Evolutionary conservation across 176 grass and related monocot species (phyloP), one percentile per base, ranked within the genome.

Genomic region (Aegilops tauschii): DNA sequence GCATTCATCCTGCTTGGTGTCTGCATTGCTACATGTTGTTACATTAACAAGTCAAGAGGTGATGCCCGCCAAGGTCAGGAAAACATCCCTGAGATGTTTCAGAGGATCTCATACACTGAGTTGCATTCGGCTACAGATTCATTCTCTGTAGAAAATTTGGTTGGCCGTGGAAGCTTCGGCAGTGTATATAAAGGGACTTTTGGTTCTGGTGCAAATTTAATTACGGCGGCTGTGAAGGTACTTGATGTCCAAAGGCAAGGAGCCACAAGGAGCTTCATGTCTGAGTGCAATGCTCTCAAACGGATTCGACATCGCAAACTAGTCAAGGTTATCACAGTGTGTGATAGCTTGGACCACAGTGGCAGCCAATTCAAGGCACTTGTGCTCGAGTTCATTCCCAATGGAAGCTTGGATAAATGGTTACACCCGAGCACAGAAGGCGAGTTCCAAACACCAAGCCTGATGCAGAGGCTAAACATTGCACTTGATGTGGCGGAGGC

Each of bases 121-220:
- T 49, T 74, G 25, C 7, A 49, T 29, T 40, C 16, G 23, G 71
- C 40, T 5, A 74, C 71, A 14, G 40, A 49, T 17, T 74, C 71
- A 28, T 74, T 49, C 1, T 47, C 71, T 74, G 11, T 0, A 1
- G 71, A 74, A 74, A 74, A 49, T 28, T 74, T 74, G 25, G 28
- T 74, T 16, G 71, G 71, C 27, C 40, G 23, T 49, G 71, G 71
- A 74, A 74, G 71, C 71, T 74, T 74, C 5, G 71, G 71, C 16
- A 74, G 71, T 21, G 71, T 49, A 29, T 74, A 74, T 49, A 74
- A 7, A 28, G 71, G 71, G 14, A 29, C 40, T 6, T 17, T 49
- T 74, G 7, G 10, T 47, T 49, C 37, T n/a, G 12, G 40, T 8
- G 25, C 11, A 75, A 50, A 50, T 10, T 14, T 75, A 18, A 75